A percentile compares a stretch with the other conserved stretches of the same genome.
phyloP scores from a whole-genome alignment of 1,284 basidiomycete genomes.

The Tremellales sp. region DNA sequence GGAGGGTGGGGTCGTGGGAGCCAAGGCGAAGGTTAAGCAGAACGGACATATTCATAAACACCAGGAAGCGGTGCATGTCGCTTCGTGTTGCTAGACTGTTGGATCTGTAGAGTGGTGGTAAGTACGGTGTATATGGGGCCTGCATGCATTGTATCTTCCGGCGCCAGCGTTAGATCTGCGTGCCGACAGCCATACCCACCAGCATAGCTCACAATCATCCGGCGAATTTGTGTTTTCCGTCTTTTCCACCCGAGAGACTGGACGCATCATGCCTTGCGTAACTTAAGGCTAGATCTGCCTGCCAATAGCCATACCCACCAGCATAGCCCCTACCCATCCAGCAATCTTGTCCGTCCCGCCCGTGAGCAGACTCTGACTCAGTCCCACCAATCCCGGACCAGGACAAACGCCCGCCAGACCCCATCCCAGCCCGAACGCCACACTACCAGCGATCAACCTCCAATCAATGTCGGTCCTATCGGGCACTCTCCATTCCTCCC shows the following conservation, averaged over 20 bases:
- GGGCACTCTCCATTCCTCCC: slow-evolving; percentile 40
- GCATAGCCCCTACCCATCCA: background rate
- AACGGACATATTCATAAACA: too few species aligned
- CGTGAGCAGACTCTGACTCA: slow-evolving; percentile 8
- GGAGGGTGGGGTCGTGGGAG: too few species aligned
- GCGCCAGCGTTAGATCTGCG: too few species aligned
- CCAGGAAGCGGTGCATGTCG: too few species aligned
- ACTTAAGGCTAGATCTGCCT: background rate
- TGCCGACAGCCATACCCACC: too few species aligned
- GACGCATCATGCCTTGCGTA: background rate
- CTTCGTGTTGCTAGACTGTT: too few species aligned
- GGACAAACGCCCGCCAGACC: slow-evolving; percentile 62
- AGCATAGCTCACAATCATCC: background rate
- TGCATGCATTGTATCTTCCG: too few species aligned
- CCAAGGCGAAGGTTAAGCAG: too few species aligned
- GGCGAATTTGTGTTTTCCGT: background rate
- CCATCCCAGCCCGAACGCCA: slow-evolving; percentile 65
- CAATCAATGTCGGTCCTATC: slow-evolving; percentile 50
- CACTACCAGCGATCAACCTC: slow-evolving; percentile 56
- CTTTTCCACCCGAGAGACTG: background rate
- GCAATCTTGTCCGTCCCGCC: background rate
- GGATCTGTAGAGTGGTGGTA: too few species aligned
- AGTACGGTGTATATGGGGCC: too few species aligned
- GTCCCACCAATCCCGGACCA: slow-evolving; percentile 35
- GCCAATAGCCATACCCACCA: background rate